phyloP scores from a whole-genome alignment of 2,329 filamentous ascomycete species.

The Cyphellophora attinorum region DNA sequence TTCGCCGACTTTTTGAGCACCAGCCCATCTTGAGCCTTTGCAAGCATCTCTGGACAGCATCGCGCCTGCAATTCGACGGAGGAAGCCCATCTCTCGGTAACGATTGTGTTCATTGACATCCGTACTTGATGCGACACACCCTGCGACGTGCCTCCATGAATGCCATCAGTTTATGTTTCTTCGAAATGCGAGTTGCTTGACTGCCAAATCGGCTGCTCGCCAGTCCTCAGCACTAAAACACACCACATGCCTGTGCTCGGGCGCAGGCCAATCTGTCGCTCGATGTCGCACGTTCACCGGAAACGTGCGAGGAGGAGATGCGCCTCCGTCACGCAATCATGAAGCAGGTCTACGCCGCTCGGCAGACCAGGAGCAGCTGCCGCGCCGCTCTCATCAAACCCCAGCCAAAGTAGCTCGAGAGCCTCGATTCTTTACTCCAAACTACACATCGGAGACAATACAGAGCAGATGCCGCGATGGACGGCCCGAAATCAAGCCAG shows the following conservation, averaged over 20 bases:
- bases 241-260: background rate
- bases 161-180: background rate
- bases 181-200: background rate
- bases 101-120: background rate
- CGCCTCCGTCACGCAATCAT: too few species aligned
- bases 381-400: too few species aligned
- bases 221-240: background rate
- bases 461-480: too few species aligned
- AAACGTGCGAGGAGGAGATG: background rate
- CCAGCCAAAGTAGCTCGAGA: too few species aligned
- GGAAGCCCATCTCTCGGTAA: background rate
- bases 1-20: background rate
- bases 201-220: background rate
- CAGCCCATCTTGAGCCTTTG: background rate
- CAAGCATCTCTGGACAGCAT: background rate
- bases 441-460: too few species aligned
- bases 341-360: too few species aligned
- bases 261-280: background rate
- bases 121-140: background rate
- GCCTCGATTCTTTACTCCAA: too few species aligned
- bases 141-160: background rate
- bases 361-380: too few species aligned
- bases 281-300: background rate
- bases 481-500: too few species aligned
- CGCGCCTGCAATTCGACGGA: background rate